phyloP scores from a whole-genome alignment of 1,284 basidiomycete species.

The Malassezia obtusa region DNA sequence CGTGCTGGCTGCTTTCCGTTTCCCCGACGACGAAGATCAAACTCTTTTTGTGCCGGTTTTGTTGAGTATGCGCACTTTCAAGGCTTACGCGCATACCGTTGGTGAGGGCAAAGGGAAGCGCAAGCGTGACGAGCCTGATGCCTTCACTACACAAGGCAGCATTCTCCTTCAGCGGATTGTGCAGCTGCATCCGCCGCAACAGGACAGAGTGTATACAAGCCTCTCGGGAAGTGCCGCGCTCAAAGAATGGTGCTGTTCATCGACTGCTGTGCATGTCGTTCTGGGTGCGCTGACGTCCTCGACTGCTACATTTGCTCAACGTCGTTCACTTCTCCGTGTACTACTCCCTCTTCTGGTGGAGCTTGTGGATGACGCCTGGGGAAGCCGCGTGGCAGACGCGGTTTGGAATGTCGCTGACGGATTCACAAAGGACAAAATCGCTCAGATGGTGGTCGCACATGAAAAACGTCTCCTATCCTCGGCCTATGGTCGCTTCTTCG shows the following conservation, averaged over 20 bases:
- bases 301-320: slow-evolving; percentile 25
- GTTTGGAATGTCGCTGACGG: slow-evolving; percentile 34
- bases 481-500: slow-evolving; percentile 35
- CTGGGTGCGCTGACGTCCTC: slow-evolving; percentile 19
- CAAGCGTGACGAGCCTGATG: slow-evolving; percentile 17
- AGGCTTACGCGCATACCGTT: slow-evolving; percentile 7
- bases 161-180: slow-evolving; percentile 34
- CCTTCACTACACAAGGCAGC: slow-evolving; percentile 32
- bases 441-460: slow-evolving; percentile 15
- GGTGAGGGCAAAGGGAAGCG: slow-evolving; percentile 1
- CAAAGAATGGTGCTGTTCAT: slow-evolving; percentile 22
- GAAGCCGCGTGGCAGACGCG: slow-evolving; percentile 38
- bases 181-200: slow-evolving; percentile 20
- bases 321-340: slow-evolving; percentile 17
- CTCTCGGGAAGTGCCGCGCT: slow-evolving; percentile 19
- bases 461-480: slow-evolving; percentile 24
- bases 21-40: slow-evolving; percentile 1
- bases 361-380: slow-evolving; percentile 35
- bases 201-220: slow-evolving; percentile 16
- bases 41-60: slow-evolving; percentile 15
- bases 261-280: slow-evolving; percentile 21
- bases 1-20: slow-evolving; percentile 8
- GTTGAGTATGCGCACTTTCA: slow-evolving; percentile 13
- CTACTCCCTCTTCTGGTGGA: slow-evolving; percentile 20
- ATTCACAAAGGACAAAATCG: slow-evolving; percentile 32